Evolutionary conservation across 2,329 filamentous ascomycete genomes (phyloP), one percentile per base, ranked within the genome.

Genomic region (Trichocomaceae sp.): DNA sequence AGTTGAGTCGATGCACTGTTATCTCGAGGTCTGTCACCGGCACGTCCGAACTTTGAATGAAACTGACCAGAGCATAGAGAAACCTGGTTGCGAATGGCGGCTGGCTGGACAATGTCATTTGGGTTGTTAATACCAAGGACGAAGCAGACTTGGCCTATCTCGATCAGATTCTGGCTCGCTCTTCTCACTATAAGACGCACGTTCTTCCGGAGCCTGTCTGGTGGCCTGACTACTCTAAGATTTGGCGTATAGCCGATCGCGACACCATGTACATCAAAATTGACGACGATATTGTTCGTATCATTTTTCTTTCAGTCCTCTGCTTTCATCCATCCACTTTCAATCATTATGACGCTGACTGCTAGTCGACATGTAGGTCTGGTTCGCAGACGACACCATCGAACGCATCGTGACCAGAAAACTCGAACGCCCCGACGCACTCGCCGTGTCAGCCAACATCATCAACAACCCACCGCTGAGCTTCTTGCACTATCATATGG

Each of bases 211-310:
- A 49, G 35, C 31, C 47, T 2, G 47, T 49, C 31, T 37, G 31
- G 17, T 20, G 37, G 48, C 22, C 48, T 7, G 37, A 44, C 2
- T 42, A 44, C 23, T 13, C 48, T 10, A 44, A 42, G 15, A 41
- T 51, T 12, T 42, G 48, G 35, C 37, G 48, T 23, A 19, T 33
- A 19, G 37, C 42, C 37, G 23, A 42, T 19, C 48, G 48, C 23
- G 48, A 41, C n/a, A 51, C 48, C 1, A 51, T 51, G 26, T 51
- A 51, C 13, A 39, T 51, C 17, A 51, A 51, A 17, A 51, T 51
- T 10, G 48, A 51, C 6, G 47, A 49, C 22, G 48, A 51, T 33
- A 51, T 51, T 44, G 48, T 51, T 12, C 9, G 48, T 20, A n/a
- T n/a, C n/a, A n/a, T n/a, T n/a, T n/a, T n/a, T n/a, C n/a, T n/a